These are phyloP conservation scores for Macrolepiota fuliginosa DNA, from an alignment of 768 basidiomycete genomes.

Conservation along the genomic window DNA sequence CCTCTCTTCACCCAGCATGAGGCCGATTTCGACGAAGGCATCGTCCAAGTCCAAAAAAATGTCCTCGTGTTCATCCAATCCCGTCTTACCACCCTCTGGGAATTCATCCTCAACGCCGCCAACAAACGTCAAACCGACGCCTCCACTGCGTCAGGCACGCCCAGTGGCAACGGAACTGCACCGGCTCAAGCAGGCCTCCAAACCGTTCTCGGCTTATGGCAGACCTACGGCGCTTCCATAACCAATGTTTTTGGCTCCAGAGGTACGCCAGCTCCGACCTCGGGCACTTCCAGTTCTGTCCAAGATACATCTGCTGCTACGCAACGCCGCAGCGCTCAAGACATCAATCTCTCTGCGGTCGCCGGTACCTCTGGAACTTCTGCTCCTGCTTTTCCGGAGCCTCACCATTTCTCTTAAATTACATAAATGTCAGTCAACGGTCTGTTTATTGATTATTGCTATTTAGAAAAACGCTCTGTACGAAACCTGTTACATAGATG, in stretches of 20 bases:
- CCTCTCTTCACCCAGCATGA: constrained; percentile 64
- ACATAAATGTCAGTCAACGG: background rate
- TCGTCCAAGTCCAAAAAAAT: constrained; percentile 53
- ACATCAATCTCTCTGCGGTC: background rate
- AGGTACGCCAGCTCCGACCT: constrained; percentile 8
- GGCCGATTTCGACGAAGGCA: constrained; percentile 54
- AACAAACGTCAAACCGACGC: constrained; percentile 33
- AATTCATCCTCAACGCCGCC: constrained; percentile 40
- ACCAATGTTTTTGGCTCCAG: constrained; percentile 20
- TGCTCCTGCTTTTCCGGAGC: constrained; percentile 39
- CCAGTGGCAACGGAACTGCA: background rate
- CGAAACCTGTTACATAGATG: background rate
- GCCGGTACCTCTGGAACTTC: background rate
- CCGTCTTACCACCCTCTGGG: constrained; percentile 47
- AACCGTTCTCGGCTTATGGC: constrained; percentile 31
- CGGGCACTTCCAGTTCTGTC: constrained; percentile 12
- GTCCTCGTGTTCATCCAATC: constrained; percentile 52
- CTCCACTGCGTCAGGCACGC: background rate
- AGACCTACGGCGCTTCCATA: constrained; percentile 37
- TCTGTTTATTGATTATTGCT: constrained; percentile 8
- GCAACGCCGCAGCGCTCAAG: constrained; percentile 4
- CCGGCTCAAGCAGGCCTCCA: background rate
- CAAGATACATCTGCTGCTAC: background rate
- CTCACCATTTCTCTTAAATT: constrained; percentile 26
- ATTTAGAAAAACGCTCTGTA: constrained; percentile 1